These are phyloP conservation scores for Bigelowiella natans DNA, from an alignment of 78 protist genomes.

Conservation along the genomic window DNA sequence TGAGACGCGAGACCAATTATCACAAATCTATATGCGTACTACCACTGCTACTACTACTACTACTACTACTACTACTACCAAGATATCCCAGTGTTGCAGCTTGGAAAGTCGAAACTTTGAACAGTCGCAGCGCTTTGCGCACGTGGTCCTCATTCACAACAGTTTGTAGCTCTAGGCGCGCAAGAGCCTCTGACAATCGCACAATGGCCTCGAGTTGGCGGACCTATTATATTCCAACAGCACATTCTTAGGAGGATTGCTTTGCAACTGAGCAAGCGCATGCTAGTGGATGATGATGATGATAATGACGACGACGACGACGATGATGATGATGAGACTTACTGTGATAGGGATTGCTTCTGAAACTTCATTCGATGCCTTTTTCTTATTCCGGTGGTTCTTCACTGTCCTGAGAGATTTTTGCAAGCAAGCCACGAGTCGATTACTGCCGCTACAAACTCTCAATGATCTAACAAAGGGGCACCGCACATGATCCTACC, in stretches of 20 bases:
- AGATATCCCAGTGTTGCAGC: conserved; percentile 2
- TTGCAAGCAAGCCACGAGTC: not conserved
- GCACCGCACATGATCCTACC: not conserved
- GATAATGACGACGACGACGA: too few relatives aligned
- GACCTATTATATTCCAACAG: too few relatives aligned
- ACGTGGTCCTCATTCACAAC: conserved; percentile 21
- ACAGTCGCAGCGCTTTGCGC: conserved; percentile 15
- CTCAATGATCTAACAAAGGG: too few relatives aligned
- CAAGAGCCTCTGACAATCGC: conserved; percentile 57
- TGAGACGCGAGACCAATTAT: too few relatives aligned
- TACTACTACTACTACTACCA: too few relatives aligned
- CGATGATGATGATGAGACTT: too few relatives aligned
- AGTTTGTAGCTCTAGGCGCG: conserved; percentile 37
- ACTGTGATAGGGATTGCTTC: conserved; percentile 21
- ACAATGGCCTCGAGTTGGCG: conserved; percentile 60
- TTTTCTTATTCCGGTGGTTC: not conserved
- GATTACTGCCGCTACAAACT: too few relatives aligned
- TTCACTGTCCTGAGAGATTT: not conserved
- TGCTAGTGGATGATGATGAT: too few relatives aligned
- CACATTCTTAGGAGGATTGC: too few relatives aligned
- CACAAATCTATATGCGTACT: too few relatives aligned
- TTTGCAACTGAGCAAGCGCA: too few relatives aligned
- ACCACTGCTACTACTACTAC: too few relatives aligned
- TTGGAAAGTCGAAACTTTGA: conserved; percentile 24
- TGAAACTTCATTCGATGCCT: not conserved